A percentile compares a stretch with the other conserved stretches of the same genome.
Conservation (phyloP, 768 basidiomycete species). For the Pisolithus albus region DNA sequence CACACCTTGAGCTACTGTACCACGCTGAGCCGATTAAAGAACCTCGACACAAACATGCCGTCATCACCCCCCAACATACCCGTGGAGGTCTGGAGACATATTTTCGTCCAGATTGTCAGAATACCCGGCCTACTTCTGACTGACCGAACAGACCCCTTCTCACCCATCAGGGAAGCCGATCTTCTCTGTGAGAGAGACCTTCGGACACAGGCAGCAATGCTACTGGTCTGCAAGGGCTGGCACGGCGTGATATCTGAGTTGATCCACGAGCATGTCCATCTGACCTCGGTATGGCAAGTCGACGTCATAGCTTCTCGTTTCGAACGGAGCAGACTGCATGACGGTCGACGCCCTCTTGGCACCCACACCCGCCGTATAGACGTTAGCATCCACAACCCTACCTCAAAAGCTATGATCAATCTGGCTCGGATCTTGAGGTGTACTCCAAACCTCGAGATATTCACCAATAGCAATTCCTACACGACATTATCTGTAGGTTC, state of each 20-base stretch:
- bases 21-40: slow-evolving; percentile 3
- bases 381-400: slow-evolving; percentile 31
- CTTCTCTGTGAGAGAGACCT: slow-evolving; percentile 24
- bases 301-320: slow-evolving; percentile 28
- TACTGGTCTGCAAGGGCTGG: slow-evolving; percentile 36
- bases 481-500: slow-evolving; percentile 15
- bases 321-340: slow-evolving; percentile 19
- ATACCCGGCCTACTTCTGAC: slow-evolving; percentile 27
- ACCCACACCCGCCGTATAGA: slow-evolving; percentile 38
- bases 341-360: slow-evolving; percentile 28
- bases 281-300: slow-evolving; percentile 33
- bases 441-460: slow-evolving; percentile 40
- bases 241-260: slow-evolving; percentile 31
- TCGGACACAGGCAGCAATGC: slow-evolving; percentile 25
- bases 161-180: slow-evolving; percentile 25
- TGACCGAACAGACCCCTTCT: slow-evolving; percentile 36
- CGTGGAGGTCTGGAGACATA: slow-evolving; percentile 36
- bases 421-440: slow-evolving; percentile 34
- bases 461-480: slow-evolving; percentile 33
- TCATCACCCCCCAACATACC: slow-evolving; percentile 23
- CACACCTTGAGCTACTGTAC: neutral
- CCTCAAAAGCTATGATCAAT: slow-evolving; percentile 10
- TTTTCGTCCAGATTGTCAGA: slow-evolving; percentile 30
- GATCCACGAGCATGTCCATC: slow-evolving; percentile 34
- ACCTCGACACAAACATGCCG: slow-evolving; percentile 6